phyloP scores from a whole-genome alignment of 306 rosid genomes.

The Urtica urens region DNA sequence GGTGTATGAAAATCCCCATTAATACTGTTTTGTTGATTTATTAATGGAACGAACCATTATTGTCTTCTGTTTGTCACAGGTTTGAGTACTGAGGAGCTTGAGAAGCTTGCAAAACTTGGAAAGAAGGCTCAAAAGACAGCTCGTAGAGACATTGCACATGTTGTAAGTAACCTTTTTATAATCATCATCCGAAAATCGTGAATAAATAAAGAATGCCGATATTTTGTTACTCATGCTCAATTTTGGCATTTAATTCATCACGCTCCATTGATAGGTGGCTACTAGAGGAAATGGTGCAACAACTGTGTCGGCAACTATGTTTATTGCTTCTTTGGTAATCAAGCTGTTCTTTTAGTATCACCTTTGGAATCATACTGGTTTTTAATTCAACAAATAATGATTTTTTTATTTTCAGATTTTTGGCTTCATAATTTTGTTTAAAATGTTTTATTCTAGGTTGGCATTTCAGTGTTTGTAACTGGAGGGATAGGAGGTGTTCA shows the following conservation, averaged over 20 bases:
- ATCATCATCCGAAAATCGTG: not conserved
- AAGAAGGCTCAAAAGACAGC: slow-evolving; percentile 72
- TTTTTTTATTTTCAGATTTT: not conserved
- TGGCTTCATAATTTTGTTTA: not conserved
- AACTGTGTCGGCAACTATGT: slow-evolving; percentile 88
- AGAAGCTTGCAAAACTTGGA: slow-evolving; percentile 65
- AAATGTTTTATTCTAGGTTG: slow-evolving; percentile 36
- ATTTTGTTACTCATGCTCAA: slow-evolving; percentile 6
- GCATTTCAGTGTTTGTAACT: slow-evolving; percentile 73
- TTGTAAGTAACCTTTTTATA: slow-evolving; percentile 41
- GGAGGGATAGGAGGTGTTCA: slow-evolving; percentile 98
- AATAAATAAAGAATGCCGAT: not conserved
- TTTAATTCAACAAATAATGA: not conserved
- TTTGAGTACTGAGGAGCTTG: slow-evolving; percentile 58
- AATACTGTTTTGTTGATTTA: too few species aligned
- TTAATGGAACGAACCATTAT: too few species aligned
- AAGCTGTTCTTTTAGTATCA: slow-evolving; percentile 1
- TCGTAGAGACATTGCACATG: slow-evolving; percentile 82
- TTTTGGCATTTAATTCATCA: slow-evolving; percentile 11
- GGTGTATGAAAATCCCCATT: too few species aligned
- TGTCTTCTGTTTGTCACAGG: slow-evolving; percentile 52
- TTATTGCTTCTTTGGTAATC: slow-evolving; percentile 65
- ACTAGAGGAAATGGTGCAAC: slow-evolving; percentile 78
- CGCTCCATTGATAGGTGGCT: slow-evolving; percentile 46
- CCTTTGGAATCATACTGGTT: slow-evolving; percentile 6